These are phyloP conservation scores for Quercus rubra DNA, from an alignment of 306 rosid species.

Conservation along the genomic window DNA sequence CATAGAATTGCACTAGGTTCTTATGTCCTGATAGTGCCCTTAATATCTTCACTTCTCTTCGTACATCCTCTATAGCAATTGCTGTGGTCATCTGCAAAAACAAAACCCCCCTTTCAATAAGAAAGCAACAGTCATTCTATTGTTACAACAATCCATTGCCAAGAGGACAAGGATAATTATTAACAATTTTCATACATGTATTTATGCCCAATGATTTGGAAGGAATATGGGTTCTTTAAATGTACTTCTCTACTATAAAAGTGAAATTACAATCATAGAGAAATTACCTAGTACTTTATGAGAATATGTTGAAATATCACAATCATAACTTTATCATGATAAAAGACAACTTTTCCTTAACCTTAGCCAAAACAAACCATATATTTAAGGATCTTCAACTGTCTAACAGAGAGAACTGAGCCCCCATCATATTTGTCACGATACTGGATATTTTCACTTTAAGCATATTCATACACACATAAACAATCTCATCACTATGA, in stretches of 20 bases:
- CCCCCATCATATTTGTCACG: not conserved
- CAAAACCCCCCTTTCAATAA: slow-evolving; percentile 21
- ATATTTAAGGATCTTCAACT: slow-evolving; percentile 2
- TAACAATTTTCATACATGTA: not conserved
- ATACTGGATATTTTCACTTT: slow-evolving; percentile 4
- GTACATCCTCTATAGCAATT: slow-evolving; percentile 78
- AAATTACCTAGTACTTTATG: not conserved
- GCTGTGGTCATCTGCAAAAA: slow-evolving; percentile 80
- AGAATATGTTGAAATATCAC: slow-evolving; percentile 10
- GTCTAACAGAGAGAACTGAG: slow-evolving; percentile 18
- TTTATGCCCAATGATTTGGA: slow-evolving; percentile 4
- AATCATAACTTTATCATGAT: slow-evolving; percentile 4
- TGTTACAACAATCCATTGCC: slow-evolving; percentile 7
- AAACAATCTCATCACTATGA: not conserved
- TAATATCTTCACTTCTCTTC: slow-evolving; percentile 87
- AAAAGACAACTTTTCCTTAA: not conserved
- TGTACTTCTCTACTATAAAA: slow-evolving; percentile 3
- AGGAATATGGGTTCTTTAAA: slow-evolving; percentile 11
- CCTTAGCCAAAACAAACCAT: slow-evolving; percentile 5
- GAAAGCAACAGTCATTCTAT: slow-evolving; percentile 22
- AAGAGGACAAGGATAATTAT: slow-evolving; percentile 14
- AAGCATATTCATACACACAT: not conserved
- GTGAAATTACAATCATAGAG: not conserved
- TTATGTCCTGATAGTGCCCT: slow-evolving; percentile 72
- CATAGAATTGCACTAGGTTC: slow-evolving; percentile 81